phyloP scores from a whole-genome alignment of 2,329 filamentous ascomycete species.

The Microdochium nivale region DNA sequence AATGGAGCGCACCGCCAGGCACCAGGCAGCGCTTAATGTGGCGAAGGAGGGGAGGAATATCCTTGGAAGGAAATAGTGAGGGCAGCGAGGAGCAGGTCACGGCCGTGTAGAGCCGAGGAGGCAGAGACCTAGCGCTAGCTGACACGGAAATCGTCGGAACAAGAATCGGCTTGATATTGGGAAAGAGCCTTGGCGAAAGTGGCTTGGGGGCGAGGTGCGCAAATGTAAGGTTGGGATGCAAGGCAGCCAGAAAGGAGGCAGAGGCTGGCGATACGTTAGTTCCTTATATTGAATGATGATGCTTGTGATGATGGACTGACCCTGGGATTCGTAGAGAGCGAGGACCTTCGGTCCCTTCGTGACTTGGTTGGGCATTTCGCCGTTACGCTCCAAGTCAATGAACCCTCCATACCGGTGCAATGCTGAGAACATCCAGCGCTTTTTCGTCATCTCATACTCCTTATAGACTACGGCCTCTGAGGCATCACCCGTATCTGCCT shows the following conservation, averaged over 20 bases:
- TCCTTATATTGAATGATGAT: constrained; percentile 12
- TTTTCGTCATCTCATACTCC: constrained; percentile 45
- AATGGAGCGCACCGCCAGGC: constrained; percentile 44
- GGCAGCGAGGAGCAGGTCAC: constrained; percentile 48
- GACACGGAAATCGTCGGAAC: constrained; percentile 20
- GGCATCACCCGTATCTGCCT: constrained; percentile 36
- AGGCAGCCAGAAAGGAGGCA: constrained; percentile 37
- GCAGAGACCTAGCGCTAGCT: constrained; percentile 24
- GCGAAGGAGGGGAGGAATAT: constrained; percentile 46
- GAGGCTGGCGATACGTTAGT: constrained; percentile 31
- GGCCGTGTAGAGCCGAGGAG: constrained; percentile 33
- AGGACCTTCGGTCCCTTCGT: constrained; percentile 22
- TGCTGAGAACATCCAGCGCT: constrained; percentile 53
- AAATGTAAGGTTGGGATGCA: constrained; percentile 29
- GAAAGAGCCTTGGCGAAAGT: constrained; percentile 29
- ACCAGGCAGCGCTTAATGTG: constrained; percentile 48
- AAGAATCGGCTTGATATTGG: constrained; percentile 22
- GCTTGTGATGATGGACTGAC: constrained; percentile 22
- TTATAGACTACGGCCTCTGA: constrained; percentile 37
- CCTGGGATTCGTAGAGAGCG: constrained; percentile 41
- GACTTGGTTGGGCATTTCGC: not conserved
- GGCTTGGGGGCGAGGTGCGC: constrained; percentile 37
- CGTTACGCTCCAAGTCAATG: constrained; percentile 8
- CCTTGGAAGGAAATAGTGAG: constrained; percentile 44
- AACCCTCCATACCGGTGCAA: constrained; percentile 37